A percentile compares a stretch with the other conserved stretches of the same genome.
These are phyloP conservation scores for Pulchroboletus neoregius DNA, from an alignment of 1,284 basidiomycete genomes.

Conservation along the genomic window DNA sequence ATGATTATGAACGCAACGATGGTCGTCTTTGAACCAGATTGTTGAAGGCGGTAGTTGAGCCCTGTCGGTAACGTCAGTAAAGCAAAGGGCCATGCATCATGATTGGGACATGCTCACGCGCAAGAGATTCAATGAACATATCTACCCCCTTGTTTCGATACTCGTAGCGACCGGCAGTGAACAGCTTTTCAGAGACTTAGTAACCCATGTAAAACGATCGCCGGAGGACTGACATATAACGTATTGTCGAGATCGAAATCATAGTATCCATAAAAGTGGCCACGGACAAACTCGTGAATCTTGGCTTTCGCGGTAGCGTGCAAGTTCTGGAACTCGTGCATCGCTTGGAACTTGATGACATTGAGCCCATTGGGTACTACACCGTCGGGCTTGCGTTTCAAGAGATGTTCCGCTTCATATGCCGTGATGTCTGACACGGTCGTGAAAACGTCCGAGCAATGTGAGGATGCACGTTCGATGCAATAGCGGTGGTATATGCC, in stretches of 20 bases:
- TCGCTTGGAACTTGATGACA: constrained; percentile 93
- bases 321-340: constrained; percentile 97
- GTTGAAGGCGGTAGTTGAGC: constrained; percentile 85
- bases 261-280: constrained; percentile 98
- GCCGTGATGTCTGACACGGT: constrained; percentile 98
- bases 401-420: constrained; percentile 92
- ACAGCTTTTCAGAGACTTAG: constrained; percentile 55
- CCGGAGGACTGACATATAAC: constrained; percentile 64
- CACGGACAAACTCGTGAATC: constrained; percentile 96
- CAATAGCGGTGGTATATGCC: constrained; percentile 94
- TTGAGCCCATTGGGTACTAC: constrained; percentile 98
- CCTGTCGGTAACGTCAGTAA: constrained; percentile 34
- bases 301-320: constrained; percentile 92
- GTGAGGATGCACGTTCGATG: constrained; percentile 91
- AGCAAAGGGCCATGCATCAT: neutral
- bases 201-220: neutral
- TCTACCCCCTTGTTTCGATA: constrained; percentile 99
- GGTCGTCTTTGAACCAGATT: constrained; percentile 74
- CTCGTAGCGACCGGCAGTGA: constrained; percentile 98
- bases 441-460: constrained; percentile 97
- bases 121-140: constrained; percentile 98
- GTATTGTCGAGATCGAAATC: constrained; percentile 96
- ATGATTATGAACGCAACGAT: constrained; percentile 99
- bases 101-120: constrained; percentile 49
- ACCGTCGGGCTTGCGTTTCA: constrained; percentile 97